Base-by-base conservation (phyloP, 257 asterid genomes). In the Schizonepeta tenuifolia region DNA sequence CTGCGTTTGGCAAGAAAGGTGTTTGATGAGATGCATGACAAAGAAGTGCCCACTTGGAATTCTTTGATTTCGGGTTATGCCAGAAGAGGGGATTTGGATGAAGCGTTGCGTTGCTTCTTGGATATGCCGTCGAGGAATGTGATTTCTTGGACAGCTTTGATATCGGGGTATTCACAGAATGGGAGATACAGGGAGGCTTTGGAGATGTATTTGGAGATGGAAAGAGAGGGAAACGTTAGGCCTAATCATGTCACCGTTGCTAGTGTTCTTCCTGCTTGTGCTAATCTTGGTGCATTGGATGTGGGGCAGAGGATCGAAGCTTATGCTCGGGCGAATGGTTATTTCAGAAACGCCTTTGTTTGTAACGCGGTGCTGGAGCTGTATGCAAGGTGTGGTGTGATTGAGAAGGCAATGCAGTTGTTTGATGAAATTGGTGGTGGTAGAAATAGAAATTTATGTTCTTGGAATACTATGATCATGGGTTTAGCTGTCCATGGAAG, bases 261-360 rank as follows among this genome's bases (percentile, higher is more conserved):
- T 65, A 91, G 97, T 75, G 91, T 89, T 70, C 90, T 93, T 75
- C 98, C 97, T 0, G 94, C 98, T 41, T 91, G 97, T 50, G 92
- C 95, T 5, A 91, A 91, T 77, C 88, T 89, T 56, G 96, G 98
- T 67, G 97, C 97, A 0, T 67, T 93, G 78, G 96, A 83, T 79
- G 77, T 83, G 64, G 98, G 97, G 55, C 76, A 79, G 88, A 86
- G 87, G 80, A 91, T 91, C 40, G 96, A 93, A 77, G 89, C 77
- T 67, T 79, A 85, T 78, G 96, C 96, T 38, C 83, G 89, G 14
- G 87, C 55, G 0, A 82, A 84, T 15, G 97, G 96, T 40, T 85
- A 74, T 72, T 76, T 89, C 24, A 70, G 54, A 43, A 89, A 91
- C 54, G 67, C 81, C 49, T 91, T 87, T 77, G 96, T 93, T 1